Evolutionary conservation across 2,329 filamentous ascomycete species (phyloP).

Genomic region (Orbilia oligospora): DNA sequence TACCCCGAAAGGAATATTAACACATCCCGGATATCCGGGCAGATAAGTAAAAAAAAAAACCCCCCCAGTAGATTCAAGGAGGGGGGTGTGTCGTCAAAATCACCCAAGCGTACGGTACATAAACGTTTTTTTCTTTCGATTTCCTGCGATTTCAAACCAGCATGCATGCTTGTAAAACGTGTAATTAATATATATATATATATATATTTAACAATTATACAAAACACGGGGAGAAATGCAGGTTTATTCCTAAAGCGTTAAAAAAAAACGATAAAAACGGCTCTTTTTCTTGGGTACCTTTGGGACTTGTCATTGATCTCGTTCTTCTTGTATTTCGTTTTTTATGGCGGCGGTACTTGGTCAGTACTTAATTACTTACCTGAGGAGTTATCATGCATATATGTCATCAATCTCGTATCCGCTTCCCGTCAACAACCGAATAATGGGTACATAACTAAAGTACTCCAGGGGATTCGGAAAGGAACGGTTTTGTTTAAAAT

Average conservation of each 20-base stretch:
- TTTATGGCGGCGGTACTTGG: neutral
- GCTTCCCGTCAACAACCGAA: conserved; percentile 27
- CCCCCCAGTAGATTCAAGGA: neutral
- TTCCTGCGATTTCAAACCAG: too few species aligned
- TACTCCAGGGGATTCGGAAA: neutral
- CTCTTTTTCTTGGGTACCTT: too few species aligned
- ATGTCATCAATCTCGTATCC: conserved; percentile 24
- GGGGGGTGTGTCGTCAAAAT: neutral
- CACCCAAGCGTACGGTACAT: neutral
- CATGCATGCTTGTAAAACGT: neutral
- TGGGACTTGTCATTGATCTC: too few species aligned
- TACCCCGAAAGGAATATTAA: neutral
- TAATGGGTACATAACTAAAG: neutral
- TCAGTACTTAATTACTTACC: too few species aligned
- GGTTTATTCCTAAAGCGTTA: neutral
- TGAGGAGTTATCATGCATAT: neutral
- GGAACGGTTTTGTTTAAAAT: neutral
- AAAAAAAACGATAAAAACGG: too few species aligned
- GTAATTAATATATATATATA: neutral
- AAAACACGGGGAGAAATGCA: conserved; percentile 1
- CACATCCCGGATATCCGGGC: conserved; percentile 1
- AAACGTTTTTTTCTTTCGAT: neutral
- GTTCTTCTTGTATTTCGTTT: too few species aligned
- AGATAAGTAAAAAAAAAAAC: neutral
- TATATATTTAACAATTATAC: too few species aligned